Evolutionary conservation across 129 eudicot species (phyloP).

Genomic region (Flaveria robusta): DNA sequence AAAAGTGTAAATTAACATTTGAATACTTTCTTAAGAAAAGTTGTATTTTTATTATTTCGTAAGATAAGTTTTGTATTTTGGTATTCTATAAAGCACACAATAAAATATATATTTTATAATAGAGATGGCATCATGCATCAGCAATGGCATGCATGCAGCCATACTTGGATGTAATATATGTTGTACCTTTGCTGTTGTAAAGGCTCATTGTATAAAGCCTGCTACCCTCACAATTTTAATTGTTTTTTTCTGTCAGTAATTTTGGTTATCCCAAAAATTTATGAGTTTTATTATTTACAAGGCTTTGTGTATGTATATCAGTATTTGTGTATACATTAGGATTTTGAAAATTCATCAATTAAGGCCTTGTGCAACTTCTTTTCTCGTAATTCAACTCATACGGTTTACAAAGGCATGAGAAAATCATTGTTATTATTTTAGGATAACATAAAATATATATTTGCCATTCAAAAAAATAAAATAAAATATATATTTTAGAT

Average conservation of each 20-base stretch:
- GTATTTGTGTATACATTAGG: not conserved
- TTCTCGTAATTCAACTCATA: too few relatives aligned
- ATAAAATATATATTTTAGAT: too few relatives aligned
- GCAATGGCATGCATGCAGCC: constrained; percentile 36
- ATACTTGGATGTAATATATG: constrained; percentile 32
- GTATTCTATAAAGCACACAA: not conserved
- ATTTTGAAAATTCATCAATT: not conserved
- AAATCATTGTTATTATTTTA: too few relatives aligned
- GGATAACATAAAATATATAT: too few relatives aligned
- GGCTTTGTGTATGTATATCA: too few relatives aligned
- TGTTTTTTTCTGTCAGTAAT: not conserved
- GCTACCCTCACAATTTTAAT: constrained; percentile 15
- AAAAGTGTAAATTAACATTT: too few relatives aligned
- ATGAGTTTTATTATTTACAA: not conserved
- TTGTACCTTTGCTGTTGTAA: constrained; percentile 27
- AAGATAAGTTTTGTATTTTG: too few relatives aligned
- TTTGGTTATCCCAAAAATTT: not conserved
- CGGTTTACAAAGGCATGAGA: too few relatives aligned
- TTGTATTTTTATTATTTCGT: too few relatives aligned
- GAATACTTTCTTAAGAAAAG: too few relatives aligned
- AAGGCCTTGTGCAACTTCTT: not conserved
- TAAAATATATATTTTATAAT: not conserved
- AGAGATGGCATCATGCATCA: constrained; percentile 16
- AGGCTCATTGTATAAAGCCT: constrained; percentile 34
- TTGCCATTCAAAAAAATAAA: too few relatives aligned